phyloP scores from a whole-genome alignment of 169 alveolate genomes.

The Fabrea salina region DNA sequence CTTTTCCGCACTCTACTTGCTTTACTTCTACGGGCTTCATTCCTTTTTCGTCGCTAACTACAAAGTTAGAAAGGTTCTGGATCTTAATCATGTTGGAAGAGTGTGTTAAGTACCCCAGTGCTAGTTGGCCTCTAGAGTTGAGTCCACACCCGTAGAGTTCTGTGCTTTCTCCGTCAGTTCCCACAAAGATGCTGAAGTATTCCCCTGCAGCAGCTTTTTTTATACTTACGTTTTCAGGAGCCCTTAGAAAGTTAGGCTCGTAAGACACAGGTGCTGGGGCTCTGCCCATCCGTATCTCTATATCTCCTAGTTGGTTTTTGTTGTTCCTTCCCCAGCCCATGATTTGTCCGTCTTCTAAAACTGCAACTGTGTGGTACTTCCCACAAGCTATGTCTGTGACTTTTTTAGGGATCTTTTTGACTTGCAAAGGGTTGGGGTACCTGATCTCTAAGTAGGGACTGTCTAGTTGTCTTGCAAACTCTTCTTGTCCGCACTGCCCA shows the following conservation, averaged over 20 bases:
- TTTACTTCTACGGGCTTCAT: slow-evolving; percentile 45
- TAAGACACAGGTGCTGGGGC: slow-evolving; percentile 52
- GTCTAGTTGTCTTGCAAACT: slow-evolving; percentile 41
- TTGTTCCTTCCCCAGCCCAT: slow-evolving; percentile 75
- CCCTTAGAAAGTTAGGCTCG: slow-evolving; percentile 29
- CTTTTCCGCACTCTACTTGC: slow-evolving; percentile 74
- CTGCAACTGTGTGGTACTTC: slow-evolving; percentile 55
- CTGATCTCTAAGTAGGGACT: slow-evolving; percentile 63
- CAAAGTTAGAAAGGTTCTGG: slow-evolving; percentile 59
- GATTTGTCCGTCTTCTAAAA: slow-evolving; percentile 49
- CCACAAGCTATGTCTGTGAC: slow-evolving; percentile 57
- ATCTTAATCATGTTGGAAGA: slow-evolving; percentile 40
- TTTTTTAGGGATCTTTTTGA: slow-evolving; percentile 42
- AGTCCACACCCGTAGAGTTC: slow-evolving; percentile 67
- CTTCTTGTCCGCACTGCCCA: slow-evolving; percentile 70
- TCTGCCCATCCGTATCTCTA: slow-evolving; percentile 43
- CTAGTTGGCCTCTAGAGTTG: slow-evolving; percentile 69
- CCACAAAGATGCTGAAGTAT: slow-evolving; percentile 51
- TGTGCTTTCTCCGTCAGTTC: slow-evolving; percentile 36
- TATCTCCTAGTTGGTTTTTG: slow-evolving; percentile 55
- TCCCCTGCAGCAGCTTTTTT: slow-evolving; percentile 67
- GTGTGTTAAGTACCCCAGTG: slow-evolving; percentile 60
- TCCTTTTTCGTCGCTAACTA: slow-evolving; percentile 34
- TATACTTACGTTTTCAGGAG: slow-evolving; percentile 38
- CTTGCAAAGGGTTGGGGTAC: slow-evolving; percentile 54